Base-by-base conservation (phyloP, 306 rosid genomes). In the Cicer bijugum region DNA sequence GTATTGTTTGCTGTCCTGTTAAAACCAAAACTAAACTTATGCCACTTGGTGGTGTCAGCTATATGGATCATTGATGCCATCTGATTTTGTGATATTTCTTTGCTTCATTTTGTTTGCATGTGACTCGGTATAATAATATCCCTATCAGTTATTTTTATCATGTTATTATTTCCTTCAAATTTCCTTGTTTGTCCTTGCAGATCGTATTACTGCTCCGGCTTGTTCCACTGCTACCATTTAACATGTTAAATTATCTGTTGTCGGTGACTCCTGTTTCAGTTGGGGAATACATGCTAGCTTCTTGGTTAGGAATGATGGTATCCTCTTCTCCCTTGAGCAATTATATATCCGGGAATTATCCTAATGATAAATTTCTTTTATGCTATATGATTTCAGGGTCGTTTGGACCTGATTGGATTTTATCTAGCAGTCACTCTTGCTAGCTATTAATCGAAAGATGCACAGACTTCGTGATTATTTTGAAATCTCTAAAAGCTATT, bases 281-380 rank as follows among this genome's bases (percentile, higher is more conserved):
- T 8, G 87, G 87, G 82, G 92, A 89, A 63, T 93, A 91, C 86
- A 80, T 89, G 91, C 86, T 93, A 77, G 97, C 97, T 80, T 91
- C 97, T 48, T 93, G 98, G 98, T 65, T 93, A 70, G 98, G 98
- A 83, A 93, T 93, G 97, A 91, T 93, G 98, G 98, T 93, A 88
- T 39, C 17, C 74, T 84, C 79, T 85, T 63, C 39, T 69, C 74
- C 76, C 77, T 76, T 61, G 62, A 81, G 65, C 71, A 46, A 45
- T 38, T 75, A 35, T 57, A 17, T 74, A 33, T 74, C 16, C 9
- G 4, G 76, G 63, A 65, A 37, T 67, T 76, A 67, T 12, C 48
- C 12, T 61, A 77, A 45, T 62, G 51, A 62, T 75, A 52, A 5
- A 40, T 68, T 40, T 68, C 39, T 77, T 8, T 44, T 46, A 19